Base-by-base conservation (phyloP, 768 basidiomycete species). In the Kwoniella heveanensis region DNA sequence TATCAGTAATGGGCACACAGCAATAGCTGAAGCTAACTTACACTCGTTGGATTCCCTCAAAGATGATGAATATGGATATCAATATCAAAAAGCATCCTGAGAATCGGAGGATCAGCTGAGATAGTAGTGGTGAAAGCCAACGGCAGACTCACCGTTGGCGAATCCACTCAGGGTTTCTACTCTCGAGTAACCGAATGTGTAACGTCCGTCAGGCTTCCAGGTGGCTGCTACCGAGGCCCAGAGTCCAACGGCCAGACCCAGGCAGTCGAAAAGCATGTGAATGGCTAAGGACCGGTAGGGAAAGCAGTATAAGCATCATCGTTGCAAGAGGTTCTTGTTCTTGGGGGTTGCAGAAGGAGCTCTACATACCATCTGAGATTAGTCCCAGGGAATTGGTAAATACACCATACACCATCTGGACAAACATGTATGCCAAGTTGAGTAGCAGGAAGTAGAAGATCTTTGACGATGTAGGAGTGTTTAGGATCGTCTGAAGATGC, bases 221-320 rank as follows among this genome's bases (percentile, higher is more conserved):
- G 90, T 94, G 1, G 95, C 92, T 90, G 98, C 98, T 5, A 99
- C 90, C 9, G 91, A 94, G 5, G 96, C 96, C 60, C 96, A 87
- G 2, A 99, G 84, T 1, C 96, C 96, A 56, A 99, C 91, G 0
- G 87, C 92, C 55, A 99, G 92, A 0, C 95, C 95, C 85, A 97
- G 87, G 76, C 96, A 98, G 81, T 99, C 96, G 71, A 99, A 99
- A 12, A 92, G 91, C 96, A 98, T 99, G 76, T 99, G 96, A 37
- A 99, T 98, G 22, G 96, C 95, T 98, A 32, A n/a, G n/a, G n/a
- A n/a, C n/a, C n/a, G n/a, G n/a, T n/a, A n/a, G n/a, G n/a, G n/a
- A n/a, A n/a, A n/a, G n/a, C n/a, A n/a, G n/a, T n/a, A n/a, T n/a
- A n/a, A n/a, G n/a, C n/a, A n/a, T n/a, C n/a, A n/a, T n/a, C n/a